Base-by-base conservation (phyloP, 331 rosid species). In the Malus hybrid region DNA sequence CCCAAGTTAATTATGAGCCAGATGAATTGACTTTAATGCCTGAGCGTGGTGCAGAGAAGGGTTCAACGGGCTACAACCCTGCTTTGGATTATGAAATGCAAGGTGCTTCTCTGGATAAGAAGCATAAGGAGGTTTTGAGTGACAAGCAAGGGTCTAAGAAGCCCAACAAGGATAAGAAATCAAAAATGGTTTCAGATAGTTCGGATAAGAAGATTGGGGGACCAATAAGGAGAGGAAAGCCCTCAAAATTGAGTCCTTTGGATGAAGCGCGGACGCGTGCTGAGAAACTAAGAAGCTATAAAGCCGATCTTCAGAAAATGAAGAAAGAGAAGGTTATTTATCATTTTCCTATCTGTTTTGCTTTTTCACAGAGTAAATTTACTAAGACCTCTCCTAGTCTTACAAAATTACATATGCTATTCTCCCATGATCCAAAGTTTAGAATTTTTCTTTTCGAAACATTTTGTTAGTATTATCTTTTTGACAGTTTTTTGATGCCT, bases 231-330 rank as follows among this genome's bases (percentile, higher is more conserved):
- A 88, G 86, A 86, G 97, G 89, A 80, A 92, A 85, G 75, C 84
- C 92, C 76, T 84, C 98, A 68, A 95, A 90, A 85, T 80, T 72
- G 79, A 95, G 93, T 92, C 98, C 96, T 74, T 81, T 95, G 86
- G 98, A 95, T 34, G 99, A 95, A 87, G 99, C 98, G 2, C 85
- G 93, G 15, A 96, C 91, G 65, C 99, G 98, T 12, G 99, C 99
- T 20, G 99, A 92, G 82, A 90, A 76, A 85, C 77, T 95, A 70
- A 83, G 97, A 72, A 89, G 80, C 78, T 95, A 79, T 82, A 95
- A 95, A 88, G 97, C 97, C 64, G 96, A 95, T 85, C 98, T 95
- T 73, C 98, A 89, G 86, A 95, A 92, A 84, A 80, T 90, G 86
- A 95, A 95, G 91, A 92, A 90, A 90, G 96, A 95, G 85, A 95